Evolutionary conservation across 148 eudicot genomes (phyloP), one percentile per base, ranked within the genome.

Genomic region (Rhododendron griersonianum): DNA sequence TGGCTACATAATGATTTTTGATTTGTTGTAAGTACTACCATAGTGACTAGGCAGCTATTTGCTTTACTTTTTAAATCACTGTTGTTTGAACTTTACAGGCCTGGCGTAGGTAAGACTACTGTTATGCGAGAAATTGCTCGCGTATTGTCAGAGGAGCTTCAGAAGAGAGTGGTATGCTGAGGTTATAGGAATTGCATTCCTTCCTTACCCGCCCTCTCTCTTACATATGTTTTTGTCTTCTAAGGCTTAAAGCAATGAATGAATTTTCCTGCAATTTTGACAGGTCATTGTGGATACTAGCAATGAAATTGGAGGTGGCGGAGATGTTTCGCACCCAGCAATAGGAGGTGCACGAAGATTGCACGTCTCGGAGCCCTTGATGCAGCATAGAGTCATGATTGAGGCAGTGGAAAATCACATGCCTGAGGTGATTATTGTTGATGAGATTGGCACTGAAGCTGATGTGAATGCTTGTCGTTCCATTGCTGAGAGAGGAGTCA

Each of bases 331-430:
- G 79, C 93, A 91, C 87, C 89, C 91, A 53, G 89, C 88, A 37
- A 90, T 91, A 51, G 93, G 93, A 37, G 41, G 88, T 55, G 89
- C 93, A 33, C 57, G 93, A 55, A 89, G 92, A 83, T 77, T 91
- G 86, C 93, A 90, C 78, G 93, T 91, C 87, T 79, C 87, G 16
- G 82, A 90, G 80, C 91, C 92, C 61, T 87, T 81, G 44, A 87
- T 87, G 93, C 93, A 90, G 87, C 88, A 89, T 71, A 59, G 84
- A 80, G 89, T 91, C 51, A 90, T 91, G 93, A 90, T 89, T 67
- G 93, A 91, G 85, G 93, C 93, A 73, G 93, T 91, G 76, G 93
- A 91, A 84, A 91, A 91, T 85, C 93, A 91, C 90, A 91, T 89
- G 93, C 93, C 93, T 87, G 91, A 91, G 84, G 93, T 91, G 86